These are phyloP conservation scores for Carex kokanica DNA, from an alignment of 176 grass and related monocot species.

Conservation along the genomic window DNA sequence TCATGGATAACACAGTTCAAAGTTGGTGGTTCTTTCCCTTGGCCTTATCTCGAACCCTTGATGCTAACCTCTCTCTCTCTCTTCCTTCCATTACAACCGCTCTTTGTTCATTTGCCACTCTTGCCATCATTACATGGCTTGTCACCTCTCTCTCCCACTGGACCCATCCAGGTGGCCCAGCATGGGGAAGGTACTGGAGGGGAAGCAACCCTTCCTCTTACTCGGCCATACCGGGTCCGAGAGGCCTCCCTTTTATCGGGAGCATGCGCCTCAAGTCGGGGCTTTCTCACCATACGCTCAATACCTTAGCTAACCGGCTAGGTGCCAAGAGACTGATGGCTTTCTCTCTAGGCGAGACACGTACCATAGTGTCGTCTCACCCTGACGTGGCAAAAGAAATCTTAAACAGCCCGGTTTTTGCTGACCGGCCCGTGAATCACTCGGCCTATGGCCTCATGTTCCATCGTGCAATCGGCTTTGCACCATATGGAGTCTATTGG, in stretches of 20 bases:
- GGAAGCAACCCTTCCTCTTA: not conserved
- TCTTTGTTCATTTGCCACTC: conserved; percentile 40
- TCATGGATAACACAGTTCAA: conserved; percentile 51
- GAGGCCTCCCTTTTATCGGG: conserved; percentile 67
- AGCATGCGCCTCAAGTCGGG: conserved; percentile 79
- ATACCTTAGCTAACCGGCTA: conserved; percentile 36
- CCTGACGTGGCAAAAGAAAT: conserved; percentile 78
- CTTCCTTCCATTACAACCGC: conserved; percentile 24
- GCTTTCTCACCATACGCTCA: conserved; percentile 54
- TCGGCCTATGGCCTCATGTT: conserved; percentile 92
- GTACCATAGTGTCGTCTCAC: conserved; percentile 63
- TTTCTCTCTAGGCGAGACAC: conserved; percentile 63
- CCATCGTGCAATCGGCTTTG: conserved; percentile 83
- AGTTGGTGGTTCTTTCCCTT: conserved; percentile 61
- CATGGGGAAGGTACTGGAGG: conserved; percentile 71
- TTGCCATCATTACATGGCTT: conserved; percentile 45
- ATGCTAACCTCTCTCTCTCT: conserved; percentile 7
- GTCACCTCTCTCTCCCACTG: conserved; percentile 49
- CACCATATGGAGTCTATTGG: conserved; percentile 74
- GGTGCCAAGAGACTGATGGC: conserved; percentile 73
- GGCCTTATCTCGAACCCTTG: conserved; percentile 32
- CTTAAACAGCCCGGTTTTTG: conserved; percentile 68
- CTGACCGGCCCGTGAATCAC: conserved; percentile 57
- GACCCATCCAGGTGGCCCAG: conserved; percentile 65
- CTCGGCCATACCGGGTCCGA: conserved; percentile 45